phyloP scores from a whole-genome alignment of 257 asterid genomes.

The Anisodus tanguticus region DNA sequence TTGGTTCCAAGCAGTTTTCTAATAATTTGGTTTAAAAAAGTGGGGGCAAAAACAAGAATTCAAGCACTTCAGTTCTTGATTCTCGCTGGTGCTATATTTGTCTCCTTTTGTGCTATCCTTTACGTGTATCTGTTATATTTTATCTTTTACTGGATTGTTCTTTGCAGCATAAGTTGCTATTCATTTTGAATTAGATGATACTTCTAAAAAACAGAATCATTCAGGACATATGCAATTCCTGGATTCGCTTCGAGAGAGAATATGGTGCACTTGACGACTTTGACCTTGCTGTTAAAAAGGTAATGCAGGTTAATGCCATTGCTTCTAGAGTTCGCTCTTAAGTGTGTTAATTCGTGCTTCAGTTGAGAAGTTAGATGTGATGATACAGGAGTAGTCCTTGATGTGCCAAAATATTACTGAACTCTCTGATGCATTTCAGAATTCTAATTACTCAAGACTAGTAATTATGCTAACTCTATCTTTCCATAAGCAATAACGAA shows the following conservation, averaged over 20 bases:
- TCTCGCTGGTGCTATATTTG: not conserved
- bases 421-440: not conserved
- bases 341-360: slow-evolving; percentile 6
- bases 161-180: slow-evolving; percentile 33
- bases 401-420: not conserved
- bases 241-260: slow-evolving; percentile 98
- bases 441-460: not conserved
- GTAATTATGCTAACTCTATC: slow-evolving; percentile 2
- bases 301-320: slow-evolving; percentile 35
- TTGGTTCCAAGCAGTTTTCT: not conserved
- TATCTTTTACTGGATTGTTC: slow-evolving; percentile 20
- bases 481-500: not conserved
- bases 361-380: not conserved
- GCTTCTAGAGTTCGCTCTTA: slow-evolving; percentile 2
- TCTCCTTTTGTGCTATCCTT: not conserved
- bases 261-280: slow-evolving; percentile 78
- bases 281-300: slow-evolving; percentile 89
- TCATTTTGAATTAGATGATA: slow-evolving; percentile 69
- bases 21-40: not conserved
- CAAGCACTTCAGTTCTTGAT: not conserved
- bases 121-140: slow-evolving; percentile 17
- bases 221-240: slow-evolving; percentile 93
- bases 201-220: slow-evolving; percentile 75
- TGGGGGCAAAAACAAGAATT: not conserved
- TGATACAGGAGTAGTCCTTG: slow-evolving; percentile 18